Evolutionary conservation across 192 early-diverging fungal species (phyloP).

Genomic region (Podila clonocystis): DNA sequence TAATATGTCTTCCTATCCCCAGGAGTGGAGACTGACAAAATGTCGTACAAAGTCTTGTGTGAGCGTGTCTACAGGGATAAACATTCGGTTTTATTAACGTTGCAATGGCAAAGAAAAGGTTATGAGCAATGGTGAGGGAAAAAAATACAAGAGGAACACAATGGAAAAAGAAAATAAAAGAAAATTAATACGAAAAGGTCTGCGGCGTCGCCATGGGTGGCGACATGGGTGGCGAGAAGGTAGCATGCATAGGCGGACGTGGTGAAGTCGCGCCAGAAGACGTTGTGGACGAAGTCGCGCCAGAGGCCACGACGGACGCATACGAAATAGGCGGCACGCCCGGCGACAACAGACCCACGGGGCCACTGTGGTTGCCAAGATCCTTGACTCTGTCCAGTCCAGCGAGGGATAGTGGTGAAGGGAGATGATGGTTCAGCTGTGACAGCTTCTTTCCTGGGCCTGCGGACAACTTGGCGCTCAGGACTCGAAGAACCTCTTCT

Average conservation of each 20-base stretch:
- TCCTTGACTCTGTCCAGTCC: neutral
- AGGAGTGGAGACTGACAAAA: no score
- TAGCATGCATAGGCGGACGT: neutral
- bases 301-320: constrained; percentile 32
- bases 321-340: constrained; percentile 23
- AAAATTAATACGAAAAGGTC: constrained; percentile 2
- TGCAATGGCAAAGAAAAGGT: neutral
- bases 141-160: neutral
- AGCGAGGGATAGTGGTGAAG: constrained; percentile 1
- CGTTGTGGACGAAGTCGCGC: constrained; percentile 13
- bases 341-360: neutral
- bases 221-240: constrained; percentile 20
- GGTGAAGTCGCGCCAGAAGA: constrained; percentile 3
- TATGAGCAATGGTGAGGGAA: neutral
- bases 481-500: constrained; percentile 15
- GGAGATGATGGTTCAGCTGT: neutral
- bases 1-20: no score
- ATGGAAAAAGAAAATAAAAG: neutral
- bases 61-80: no score
- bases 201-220: constrained; percentile 1
- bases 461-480: constrained; percentile 13
- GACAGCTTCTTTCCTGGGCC: neutral
- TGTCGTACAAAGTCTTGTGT: no score
- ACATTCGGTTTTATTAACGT: no score
- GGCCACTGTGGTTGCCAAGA: neutral